phyloP scores from a whole-genome alignment of 2,329 filamentous ascomycete genomes.

The Xylariaceae sp. region DNA sequence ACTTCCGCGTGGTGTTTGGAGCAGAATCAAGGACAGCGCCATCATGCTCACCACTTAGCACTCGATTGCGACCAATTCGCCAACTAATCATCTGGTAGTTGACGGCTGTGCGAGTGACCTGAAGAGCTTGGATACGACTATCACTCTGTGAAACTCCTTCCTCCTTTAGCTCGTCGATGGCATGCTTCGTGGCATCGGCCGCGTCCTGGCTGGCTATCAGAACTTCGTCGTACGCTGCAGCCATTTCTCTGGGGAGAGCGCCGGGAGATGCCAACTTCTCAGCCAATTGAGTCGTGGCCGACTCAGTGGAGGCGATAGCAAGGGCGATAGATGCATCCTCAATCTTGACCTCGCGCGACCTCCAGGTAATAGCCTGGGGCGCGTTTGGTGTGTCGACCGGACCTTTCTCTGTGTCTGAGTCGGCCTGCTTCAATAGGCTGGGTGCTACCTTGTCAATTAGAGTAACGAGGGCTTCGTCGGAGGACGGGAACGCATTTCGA shows the following conservation, averaged over 20 bases:
- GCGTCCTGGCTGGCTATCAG: slow-evolving; percentile 88
- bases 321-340: slow-evolving; percentile 90
- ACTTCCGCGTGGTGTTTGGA: slow-evolving; percentile 41
- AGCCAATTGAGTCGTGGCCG: slow-evolving; percentile 46
- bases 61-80: slow-evolving; percentile 87
- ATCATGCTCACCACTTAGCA: slow-evolving; percentile 78
- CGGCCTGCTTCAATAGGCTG: slow-evolving; percentile 56
- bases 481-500: slow-evolving; percentile 67
- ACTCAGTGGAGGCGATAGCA: slow-evolving; percentile 65
- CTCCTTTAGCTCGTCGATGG: slow-evolving; percentile 80
- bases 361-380: slow-evolving; percentile 77
- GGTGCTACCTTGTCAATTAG: slow-evolving; percentile 68
- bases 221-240: slow-evolving; percentile 84
- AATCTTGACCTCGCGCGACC: slow-evolving; percentile 76
- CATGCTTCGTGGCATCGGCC: slow-evolving; percentile 86
- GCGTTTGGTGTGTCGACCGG: slow-evolving; percentile 48
- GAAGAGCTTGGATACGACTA: slow-evolving; percentile 81
- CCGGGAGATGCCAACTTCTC: slow-evolving; percentile 43
- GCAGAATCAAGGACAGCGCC: slow-evolving; percentile 57
- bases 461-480: slow-evolving; percentile 56
- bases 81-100: slow-evolving; percentile 93
- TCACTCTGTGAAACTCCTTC: slow-evolving; percentile 84
- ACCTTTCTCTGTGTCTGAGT: slow-evolving; percentile 44
- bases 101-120: slow-evolving; percentile 86
- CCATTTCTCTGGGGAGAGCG: slow-evolving; percentile 58